Base-by-base conservation (phyloP, 2,329 filamentous ascomycete species). In the Colletotrichum destructivum region DNA sequence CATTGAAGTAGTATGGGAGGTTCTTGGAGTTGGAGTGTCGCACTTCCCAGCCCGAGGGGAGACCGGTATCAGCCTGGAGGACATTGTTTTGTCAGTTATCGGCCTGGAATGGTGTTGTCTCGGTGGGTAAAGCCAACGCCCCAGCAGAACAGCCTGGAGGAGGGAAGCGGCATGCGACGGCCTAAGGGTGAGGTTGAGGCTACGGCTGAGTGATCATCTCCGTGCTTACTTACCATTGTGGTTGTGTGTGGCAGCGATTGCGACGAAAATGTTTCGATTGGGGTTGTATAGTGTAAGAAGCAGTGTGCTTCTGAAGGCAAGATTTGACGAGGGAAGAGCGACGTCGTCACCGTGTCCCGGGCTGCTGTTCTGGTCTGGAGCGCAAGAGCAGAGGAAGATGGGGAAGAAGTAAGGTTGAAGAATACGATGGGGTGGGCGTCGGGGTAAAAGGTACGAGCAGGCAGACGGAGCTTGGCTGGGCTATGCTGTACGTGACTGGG, bases 1-100 rank as follows among this genome's bases (percentile, higher is more conserved):
- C 87, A 84, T 98, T 97, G 92, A 98, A 98, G 87, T 98, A 99
- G 88, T 99, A 99, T 47, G 96, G 96, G 46, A 98, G 92, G 85
- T 97, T 97, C 87, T 98, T 98, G 83, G 94, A 97, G 87, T 98
- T 97, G 83, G 94, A 98, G 86, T 97, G 94, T 82, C 96, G 94
- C 80, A 99, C 94, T 86, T 98, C 96, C 95, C 96, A 98, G 82
- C 91, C 91, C 61, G 90, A 82, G 74, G 95, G 95, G 74, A 98
- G 90, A 81, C 96, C 96, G 76, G 92, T 91, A 68, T 95, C 93
- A 79, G 89, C 84, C 90, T 93, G 76, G 40, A 47, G n/a, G 11
- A 16, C n/a, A 26, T 31, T 59, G 18, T 44, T 60, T 21, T 57
- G 60, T 72, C 49, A 72, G 46, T 47, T 16, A n/a, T 15, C 7